A percentile compares a stretch with the other conserved stretches of the same genome.
phyloP scores from a whole-genome alignment of 805 yeast species.

The Yarrowia osloensis region DNA sequence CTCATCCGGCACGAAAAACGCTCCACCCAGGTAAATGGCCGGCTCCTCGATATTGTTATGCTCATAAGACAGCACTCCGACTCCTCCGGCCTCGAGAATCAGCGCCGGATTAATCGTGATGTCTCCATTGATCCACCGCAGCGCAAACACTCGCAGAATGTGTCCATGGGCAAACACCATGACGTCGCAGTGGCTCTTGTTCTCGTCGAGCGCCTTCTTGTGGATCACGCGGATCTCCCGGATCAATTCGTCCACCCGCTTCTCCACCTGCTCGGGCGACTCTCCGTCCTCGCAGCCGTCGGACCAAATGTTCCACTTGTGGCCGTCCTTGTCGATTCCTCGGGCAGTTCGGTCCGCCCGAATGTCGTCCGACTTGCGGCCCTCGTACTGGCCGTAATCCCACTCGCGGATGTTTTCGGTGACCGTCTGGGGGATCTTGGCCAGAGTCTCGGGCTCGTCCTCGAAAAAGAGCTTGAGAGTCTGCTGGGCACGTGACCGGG shows the following conservation, averaged over 20 bases:
- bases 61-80: slow-evolving; percentile 87
- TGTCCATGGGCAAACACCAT: slow-evolving; percentile 93
- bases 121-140: slow-evolving; percentile 75
- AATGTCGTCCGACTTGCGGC: slow-evolving; percentile 69
- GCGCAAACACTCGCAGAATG: slow-evolving; percentile 83
- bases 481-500: slow-evolving; percentile 74
- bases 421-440: slow-evolving; percentile 39
- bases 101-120: slow-evolving; percentile 71
- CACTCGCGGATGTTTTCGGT: slow-evolving; percentile 80
- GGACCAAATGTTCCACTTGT: slow-evolving; percentile 79
- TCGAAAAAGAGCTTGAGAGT: slow-evolving; percentile 65
- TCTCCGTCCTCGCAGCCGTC: slow-evolving; percentile 96
- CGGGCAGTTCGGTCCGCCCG: slow-evolving; percentile 56
- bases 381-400: slow-evolving; percentile 97
- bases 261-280: slow-evolving; percentile 60
- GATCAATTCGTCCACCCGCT: slow-evolving; percentile 72
- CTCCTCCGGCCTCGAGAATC: slow-evolving; percentile 91
- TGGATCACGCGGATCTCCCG: slow-evolving; percentile 57
- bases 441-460: slow-evolving; percentile 44
- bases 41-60: slow-evolving; percentile 86
- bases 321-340: slow-evolving; percentile 52
- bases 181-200: slow-evolving; percentile 63
- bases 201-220: slow-evolving; percentile 39
- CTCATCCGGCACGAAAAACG: slow-evolving; percentile 59
- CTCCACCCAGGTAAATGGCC: slow-evolving; percentile 80